A percentile compares a stretch with the other conserved stretches of the same genome.
Conservation (phyloP, 306 rosid species). For the Vigna angularis region DNA sequence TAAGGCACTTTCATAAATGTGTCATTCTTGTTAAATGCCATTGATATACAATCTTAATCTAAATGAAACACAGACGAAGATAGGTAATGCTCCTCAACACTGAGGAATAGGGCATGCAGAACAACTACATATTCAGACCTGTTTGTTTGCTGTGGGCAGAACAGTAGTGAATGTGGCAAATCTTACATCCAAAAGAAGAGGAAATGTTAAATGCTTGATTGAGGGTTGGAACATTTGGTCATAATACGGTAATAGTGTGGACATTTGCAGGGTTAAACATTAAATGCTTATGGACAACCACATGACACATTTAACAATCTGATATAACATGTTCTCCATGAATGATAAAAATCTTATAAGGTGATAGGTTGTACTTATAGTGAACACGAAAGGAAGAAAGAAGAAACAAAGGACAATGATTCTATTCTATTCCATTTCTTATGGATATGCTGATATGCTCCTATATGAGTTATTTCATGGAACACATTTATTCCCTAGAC, state of each 20-base stretch:
- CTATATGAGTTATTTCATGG: neutral
- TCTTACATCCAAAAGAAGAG: neutral
- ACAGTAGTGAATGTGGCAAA: neutral
- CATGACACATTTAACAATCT: neutral
- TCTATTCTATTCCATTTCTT: neutral
- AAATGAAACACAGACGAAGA: neutral
- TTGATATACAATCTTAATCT: neutral
- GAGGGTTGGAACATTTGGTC: neutral
- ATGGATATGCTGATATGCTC: too few relatives aligned
- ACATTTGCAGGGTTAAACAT: neutral
- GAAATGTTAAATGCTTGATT: neutral
- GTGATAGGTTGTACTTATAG: neutral
- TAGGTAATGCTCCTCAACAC: neutral
- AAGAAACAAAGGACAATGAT: neutral
- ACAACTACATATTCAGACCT: neutral
- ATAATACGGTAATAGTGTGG: neutral
- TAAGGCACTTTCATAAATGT: neutral
- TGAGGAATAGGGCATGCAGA: neutral
- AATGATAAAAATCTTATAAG: neutral
- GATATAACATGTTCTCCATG: neutral
- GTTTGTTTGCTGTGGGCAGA: neutral
- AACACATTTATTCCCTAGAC: neutral
- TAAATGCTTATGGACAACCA: constrained; percentile 13
- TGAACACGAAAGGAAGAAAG: neutral
- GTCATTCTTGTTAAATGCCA: neutral